Conservation (phyloP, 2,329 filamentous ascomycete species). For the Fusarium agapanthi region DNA sequence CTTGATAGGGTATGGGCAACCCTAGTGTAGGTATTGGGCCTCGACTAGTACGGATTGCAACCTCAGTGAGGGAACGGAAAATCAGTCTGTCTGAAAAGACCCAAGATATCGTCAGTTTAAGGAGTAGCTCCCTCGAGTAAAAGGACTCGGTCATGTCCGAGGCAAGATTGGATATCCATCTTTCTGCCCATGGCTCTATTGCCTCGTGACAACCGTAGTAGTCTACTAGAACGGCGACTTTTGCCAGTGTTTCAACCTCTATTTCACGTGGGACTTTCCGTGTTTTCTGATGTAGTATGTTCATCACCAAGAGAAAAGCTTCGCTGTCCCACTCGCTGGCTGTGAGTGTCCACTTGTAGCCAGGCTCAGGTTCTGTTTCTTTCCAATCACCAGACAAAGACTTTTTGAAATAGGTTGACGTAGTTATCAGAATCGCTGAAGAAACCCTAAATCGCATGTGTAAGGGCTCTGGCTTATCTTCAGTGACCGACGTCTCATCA, state of each 20-base stretch:
- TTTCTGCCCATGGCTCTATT: not conserved
- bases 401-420: not conserved
- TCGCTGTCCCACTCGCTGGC: not conserved
- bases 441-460: not conserved
- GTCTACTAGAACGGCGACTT: not conserved
- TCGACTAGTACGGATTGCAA: not conserved
- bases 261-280: not conserved
- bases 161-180: not conserved
- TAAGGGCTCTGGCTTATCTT: not conserved
- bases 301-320: not conserved
- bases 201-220: not conserved
- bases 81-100: not conserved
- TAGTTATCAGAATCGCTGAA: not conserved
- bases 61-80: rapidly evolving
- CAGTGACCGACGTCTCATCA: no score
- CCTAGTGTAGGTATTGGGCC: not conserved
- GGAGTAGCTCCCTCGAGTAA: not conserved
- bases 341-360: not conserved
- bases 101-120: not conserved
- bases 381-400: not conserved
- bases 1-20: not conserved
- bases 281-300: not conserved
- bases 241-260: not conserved
- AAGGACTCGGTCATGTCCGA: rapidly evolving
- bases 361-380: not conserved